Conservation (phyloP, 2,329 filamentous ascomycete species). For the Colletotrichum paranaense region DNA sequence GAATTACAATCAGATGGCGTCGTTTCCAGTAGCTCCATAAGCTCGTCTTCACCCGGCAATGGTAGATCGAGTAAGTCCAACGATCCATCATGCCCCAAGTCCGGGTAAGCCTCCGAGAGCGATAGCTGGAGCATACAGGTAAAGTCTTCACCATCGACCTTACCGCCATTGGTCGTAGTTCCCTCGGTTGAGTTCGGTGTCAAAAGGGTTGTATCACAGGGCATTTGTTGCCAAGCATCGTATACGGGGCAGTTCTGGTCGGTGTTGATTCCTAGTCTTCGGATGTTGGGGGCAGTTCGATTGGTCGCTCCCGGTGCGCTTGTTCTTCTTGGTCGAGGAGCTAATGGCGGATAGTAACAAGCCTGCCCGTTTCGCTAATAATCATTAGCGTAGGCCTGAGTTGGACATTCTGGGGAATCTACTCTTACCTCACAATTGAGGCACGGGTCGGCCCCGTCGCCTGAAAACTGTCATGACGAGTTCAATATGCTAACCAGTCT, state of each 20-base stretch:
- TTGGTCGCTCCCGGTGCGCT: neutral
- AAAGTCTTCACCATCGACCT: neutral
- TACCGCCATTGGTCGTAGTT: neutral
- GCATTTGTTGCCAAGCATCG: conserved; percentile 10
- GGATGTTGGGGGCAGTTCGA: neutral
- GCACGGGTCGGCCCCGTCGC: conserved; percentile 28
- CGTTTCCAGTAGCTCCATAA: conserved; percentile 22
- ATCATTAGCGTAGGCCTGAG: neutral
- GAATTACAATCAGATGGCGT: conserved; percentile 23
- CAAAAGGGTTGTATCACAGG: neutral
- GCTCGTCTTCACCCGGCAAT: conserved; percentile 17
- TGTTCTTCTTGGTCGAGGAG: conserved; percentile 12
- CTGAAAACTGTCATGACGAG: conserved; percentile 1
- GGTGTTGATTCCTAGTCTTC: neutral
- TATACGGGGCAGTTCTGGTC: conserved; percentile 2
- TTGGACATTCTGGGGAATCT: no score
- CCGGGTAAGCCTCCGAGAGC: neutral
- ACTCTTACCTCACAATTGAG: conserved; percentile 25
- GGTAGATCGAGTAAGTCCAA: conserved; percentile 14
- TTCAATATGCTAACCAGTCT: neutral
- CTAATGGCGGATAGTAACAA: conserved; percentile 25
- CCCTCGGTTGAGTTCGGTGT: conserved; percentile 14
- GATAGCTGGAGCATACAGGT: conserved; percentile 4
- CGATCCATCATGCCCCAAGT: neutral
- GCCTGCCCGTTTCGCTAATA: conserved; percentile 24